These are phyloP conservation scores for Calonectria leucothoes DNA, from an alignment of 2,329 filamentous ascomycete genomes.

Conservation along the genomic window DNA sequence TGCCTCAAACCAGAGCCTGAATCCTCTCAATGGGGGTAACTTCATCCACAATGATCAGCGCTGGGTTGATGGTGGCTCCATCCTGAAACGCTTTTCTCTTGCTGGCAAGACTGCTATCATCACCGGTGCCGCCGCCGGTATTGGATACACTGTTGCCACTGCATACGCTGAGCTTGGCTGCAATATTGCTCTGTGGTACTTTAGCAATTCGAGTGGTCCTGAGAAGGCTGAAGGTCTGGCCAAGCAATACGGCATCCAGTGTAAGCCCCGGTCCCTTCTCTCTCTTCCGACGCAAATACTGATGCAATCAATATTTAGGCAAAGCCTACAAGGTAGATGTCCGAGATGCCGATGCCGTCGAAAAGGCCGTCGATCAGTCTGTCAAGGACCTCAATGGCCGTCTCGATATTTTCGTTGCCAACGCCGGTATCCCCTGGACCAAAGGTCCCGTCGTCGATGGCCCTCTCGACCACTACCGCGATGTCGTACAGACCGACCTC, in stretches of 20 bases:
- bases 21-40: constrained; percentile 40
- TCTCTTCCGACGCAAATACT: constrained; percentile 12
- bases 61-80: constrained; percentile 37
- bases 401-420: constrained; percentile 82
- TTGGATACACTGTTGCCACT: constrained; percentile 71
- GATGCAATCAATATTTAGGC: constrained; percentile 56
- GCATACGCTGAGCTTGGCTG: constrained; percentile 74
- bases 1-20: constrained; percentile 18
- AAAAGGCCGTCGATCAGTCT: constrained; percentile 60
- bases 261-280: constrained; percentile 50
- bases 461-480: constrained; percentile 71
- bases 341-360: constrained; percentile 60
- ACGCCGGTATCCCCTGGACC: constrained; percentile 79
- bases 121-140: constrained; percentile 71
- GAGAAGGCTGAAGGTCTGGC: constrained; percentile 71
- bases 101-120: constrained; percentile 76
- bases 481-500: constrained; percentile 75
- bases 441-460: constrained; percentile 75
- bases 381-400: constrained; percentile 75
- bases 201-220: constrained; percentile 70
- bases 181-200: constrained; percentile 77
- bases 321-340: constrained; percentile 71
- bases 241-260: constrained; percentile 72
- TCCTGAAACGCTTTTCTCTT: constrained; percentile 65
- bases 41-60: constrained; percentile 38